Conservation (phyloP, 1,284 basidiomycete genomes). For the Malassezia pachydermatis region DNA sequence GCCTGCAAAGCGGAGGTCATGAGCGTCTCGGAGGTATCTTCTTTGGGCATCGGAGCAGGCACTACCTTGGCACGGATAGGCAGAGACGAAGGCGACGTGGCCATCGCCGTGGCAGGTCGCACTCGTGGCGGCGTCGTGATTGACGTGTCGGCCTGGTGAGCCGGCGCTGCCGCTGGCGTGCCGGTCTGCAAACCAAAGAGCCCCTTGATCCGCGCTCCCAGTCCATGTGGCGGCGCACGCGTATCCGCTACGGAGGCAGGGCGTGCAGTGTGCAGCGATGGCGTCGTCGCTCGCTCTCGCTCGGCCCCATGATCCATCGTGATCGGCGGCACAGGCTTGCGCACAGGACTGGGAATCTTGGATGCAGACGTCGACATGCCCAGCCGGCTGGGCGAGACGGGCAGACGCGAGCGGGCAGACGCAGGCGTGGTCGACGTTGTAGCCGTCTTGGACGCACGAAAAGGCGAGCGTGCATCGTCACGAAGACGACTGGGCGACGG, state of each 20-base stretch:
- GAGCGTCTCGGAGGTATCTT: neutral
- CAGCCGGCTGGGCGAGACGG: slow-evolving; percentile 1
- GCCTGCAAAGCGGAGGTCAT: too few relatives aligned
- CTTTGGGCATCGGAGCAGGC: neutral
- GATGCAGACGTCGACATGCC: neutral
- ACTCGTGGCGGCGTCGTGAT: slow-evolving; percentile 13
- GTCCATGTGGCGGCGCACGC: slow-evolving; percentile 7
- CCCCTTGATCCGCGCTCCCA: slow-evolving; percentile 33
- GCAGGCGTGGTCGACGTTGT: neutral
- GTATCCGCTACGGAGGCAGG: slow-evolving; percentile 3
- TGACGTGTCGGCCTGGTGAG: slow-evolving; percentile 20
- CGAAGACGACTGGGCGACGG: slow-evolving; percentile 14
- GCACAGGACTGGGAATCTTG: slow-evolving; percentile 20
- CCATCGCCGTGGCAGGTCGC: slow-evolving; percentile 5
- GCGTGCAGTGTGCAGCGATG: neutral
- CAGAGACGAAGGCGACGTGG: neutral
- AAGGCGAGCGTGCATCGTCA: slow-evolving; percentile 11
- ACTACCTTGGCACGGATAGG: too few relatives aligned
- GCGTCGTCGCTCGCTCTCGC: neutral
- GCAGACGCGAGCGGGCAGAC: neutral
- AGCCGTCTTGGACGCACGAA: neutral
- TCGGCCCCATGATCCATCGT: too few relatives aligned
- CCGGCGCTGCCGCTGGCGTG: slow-evolving; percentile 18
- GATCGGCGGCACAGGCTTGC: slow-evolving; percentile 22
- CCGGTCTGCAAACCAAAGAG: slow-evolving; percentile 24